phyloP scores from a whole-genome alignment of 2,329 filamentous ascomycete genomes.

The Camillea tinctor region DNA sequence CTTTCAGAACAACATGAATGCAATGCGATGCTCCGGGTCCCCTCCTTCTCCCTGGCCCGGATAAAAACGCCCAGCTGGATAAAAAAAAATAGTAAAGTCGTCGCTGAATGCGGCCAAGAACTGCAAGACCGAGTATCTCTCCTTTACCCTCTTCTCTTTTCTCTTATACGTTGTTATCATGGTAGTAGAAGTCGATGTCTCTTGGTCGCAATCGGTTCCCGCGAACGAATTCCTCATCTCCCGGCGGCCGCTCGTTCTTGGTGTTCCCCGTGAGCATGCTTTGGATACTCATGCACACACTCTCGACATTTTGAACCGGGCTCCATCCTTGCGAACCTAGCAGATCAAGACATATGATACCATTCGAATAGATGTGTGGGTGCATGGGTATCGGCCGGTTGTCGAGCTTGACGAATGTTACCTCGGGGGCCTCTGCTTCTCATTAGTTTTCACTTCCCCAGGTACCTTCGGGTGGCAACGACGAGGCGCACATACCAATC shows the following conservation, averaged over 20 bases:
- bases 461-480: neutral
- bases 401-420: slow-evolving; percentile 72
- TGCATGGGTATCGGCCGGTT: slow-evolving; percentile 82
- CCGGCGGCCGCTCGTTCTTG: slow-evolving; percentile 85
- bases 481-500: slow-evolving; percentile 63
- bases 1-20: neutral
- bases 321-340: slow-evolving; percentile 89
- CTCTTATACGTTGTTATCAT: slow-evolving; percentile 75
- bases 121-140: neutral
- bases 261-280: slow-evolving; percentile 97
- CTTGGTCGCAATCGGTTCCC: slow-evolving; percentile 75
- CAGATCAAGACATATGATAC: slow-evolving; percentile 95
- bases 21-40: neutral
- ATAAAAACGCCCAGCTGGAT: slow-evolving; percentile 18
- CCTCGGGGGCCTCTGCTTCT: slow-evolving; percentile 81
- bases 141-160: neutral
- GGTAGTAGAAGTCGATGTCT: slow-evolving; percentile 92
- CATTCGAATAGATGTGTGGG: slow-evolving; percentile 97
- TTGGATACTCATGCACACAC: slow-evolving; percentile 94
- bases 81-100: neutral
- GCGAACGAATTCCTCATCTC: slow-evolving; percentile 85
- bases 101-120: slow-evolving; percentile 1
- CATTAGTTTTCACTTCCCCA: slow-evolving; percentile 9
- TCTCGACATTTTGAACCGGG: slow-evolving; percentile 95
- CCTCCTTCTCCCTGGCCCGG: too few relatives aligned